These are phyloP conservation scores for Wickerhamomyces ciferrii DNA, from an alignment of 805 yeast species.

Conservation along the genomic window DNA sequence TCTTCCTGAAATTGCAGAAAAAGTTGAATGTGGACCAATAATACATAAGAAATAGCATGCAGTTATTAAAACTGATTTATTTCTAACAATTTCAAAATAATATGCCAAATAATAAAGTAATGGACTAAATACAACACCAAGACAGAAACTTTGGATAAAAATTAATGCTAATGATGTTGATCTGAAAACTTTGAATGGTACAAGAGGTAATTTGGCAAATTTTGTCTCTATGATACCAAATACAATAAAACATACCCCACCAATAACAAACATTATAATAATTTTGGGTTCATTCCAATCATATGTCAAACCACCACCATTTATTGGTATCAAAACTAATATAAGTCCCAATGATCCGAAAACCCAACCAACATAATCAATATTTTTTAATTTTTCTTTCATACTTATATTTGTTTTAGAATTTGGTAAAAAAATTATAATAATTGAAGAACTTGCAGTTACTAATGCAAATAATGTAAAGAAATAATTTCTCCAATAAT, in stretches of 20 bases:
- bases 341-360: constrained; percentile 40
- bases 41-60: constrained; percentile 14
- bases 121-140: constrained; percentile 44
- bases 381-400: background rate
- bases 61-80: constrained; percentile 8
- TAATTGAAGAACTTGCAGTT: constrained; percentile 38
- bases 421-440: constrained; percentile 22
- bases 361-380: background rate
- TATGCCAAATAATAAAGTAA: constrained; percentile 43
- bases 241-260: constrained; percentile 31
- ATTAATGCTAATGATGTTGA: constrained; percentile 30
- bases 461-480: constrained; percentile 32
- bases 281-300: constrained; percentile 45
- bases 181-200: constrained; percentile 43
- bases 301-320: constrained; percentile 57
- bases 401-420: background rate
- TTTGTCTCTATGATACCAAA: constrained; percentile 43
- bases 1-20: constrained; percentile 12
- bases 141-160: constrained; percentile 35
- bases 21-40: constrained; percentile 8
- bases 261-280: constrained; percentile 36
- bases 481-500: constrained; percentile 33
- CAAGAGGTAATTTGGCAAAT: constrained; percentile 44
- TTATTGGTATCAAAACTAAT: constrained; percentile 44
- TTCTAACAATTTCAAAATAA: constrained; percentile 23